Evolutionary conservation across 2,329 filamentous ascomycete species (phyloP), one percentile per base, ranked within the genome.

Genomic region (Proliferodiscus dingleyae): DNA sequence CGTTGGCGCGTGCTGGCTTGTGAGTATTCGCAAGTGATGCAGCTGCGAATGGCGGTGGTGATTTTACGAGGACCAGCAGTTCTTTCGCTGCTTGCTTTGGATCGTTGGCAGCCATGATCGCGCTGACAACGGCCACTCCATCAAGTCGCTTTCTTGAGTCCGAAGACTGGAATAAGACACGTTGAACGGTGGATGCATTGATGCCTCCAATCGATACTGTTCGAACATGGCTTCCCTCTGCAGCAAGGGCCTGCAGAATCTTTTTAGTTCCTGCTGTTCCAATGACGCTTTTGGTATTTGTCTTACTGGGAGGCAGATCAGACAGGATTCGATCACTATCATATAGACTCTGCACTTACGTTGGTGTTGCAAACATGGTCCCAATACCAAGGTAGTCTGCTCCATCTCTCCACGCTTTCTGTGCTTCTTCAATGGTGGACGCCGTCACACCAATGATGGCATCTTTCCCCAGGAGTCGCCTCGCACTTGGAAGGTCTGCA

Each of bases 381-480:
- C 93, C 91, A 38, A 97, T 82, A 15, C 91, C 93, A 4, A 97
- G 73, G 66, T 97, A 97, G 65, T 93, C 82, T 22, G 90, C 89
- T n/a, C 89, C 89, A 41, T 77, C 78, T 41, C 77, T 69, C 47
- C 86, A 84, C 1, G 90, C 91, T 44, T 68, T 71, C 38, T 82
- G 66, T 3, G 89, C 87, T 69, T 97, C 87, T 5, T 82, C 76
- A 18, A 80, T 64, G 4, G 79, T 86, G 46, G 82, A 85, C n/a
- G 87, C 87, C 5, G 87, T 95, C 26, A 94, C 86, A 18, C 93
- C 91, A 51, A 97, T 89, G 59, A 95, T 91, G 42, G 87, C 84
- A 54, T 83, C 72, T 1, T 78, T 69, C 0, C 89, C 89, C 0
- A 97, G 76, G 2, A 96, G 66, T 18, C 69, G 73, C 47, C 87